Base-by-base conservation (phyloP, 2,329 filamentous ascomycete genomes). In the Neurospora sp. region DNA sequence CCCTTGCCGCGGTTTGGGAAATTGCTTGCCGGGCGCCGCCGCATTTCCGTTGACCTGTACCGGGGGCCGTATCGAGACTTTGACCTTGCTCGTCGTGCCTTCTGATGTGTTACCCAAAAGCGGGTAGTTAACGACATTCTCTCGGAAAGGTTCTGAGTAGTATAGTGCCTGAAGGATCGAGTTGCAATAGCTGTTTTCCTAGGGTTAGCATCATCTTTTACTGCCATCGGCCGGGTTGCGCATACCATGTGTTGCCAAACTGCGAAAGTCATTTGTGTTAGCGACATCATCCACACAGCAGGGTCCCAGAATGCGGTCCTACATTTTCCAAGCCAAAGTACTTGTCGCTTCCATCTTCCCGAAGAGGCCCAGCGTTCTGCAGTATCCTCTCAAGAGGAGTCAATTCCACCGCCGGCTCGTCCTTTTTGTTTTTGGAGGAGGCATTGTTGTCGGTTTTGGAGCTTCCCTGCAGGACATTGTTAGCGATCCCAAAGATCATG, bases 311-410 rank as follows among this genome's bases (percentile, higher is more conserved):
- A 66, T 72, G 69, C 72, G 73, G 19, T 84, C 92, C 82, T 85
- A 98, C 95, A 82, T 99, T 99, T 82, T 99, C 96, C 79, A 98
- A 91, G 17, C 96, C 96, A 82, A 96, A 98, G 83, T 97, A 99
- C 83, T 97, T 97, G 83, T 98, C 96, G 79, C 92, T 97, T 69
- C 96, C 96, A 81, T 98, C 94, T 74, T 87, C 84, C 77, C 93
- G 89, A 74, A 96, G 82, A 2, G 94, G 89, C 3, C 93, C 94
- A 71, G 92, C 89, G 80, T 92, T 91, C 75, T 89, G 87, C 39
- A 99, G 85, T 85, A 96, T 91, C 83, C 93, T 89, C 76, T 89
- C 86, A 70, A 90, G 75, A 3, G 88, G 88, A 1, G 88, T 90
- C 69, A 85, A 75, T 76, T 90, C 88, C n/a, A 81, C 81, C n/a